These are phyloP conservation scores for Boletus pseudo-olivaceus DNA, from an alignment of 768 basidiomycete species.

Conservation along the genomic window DNA sequence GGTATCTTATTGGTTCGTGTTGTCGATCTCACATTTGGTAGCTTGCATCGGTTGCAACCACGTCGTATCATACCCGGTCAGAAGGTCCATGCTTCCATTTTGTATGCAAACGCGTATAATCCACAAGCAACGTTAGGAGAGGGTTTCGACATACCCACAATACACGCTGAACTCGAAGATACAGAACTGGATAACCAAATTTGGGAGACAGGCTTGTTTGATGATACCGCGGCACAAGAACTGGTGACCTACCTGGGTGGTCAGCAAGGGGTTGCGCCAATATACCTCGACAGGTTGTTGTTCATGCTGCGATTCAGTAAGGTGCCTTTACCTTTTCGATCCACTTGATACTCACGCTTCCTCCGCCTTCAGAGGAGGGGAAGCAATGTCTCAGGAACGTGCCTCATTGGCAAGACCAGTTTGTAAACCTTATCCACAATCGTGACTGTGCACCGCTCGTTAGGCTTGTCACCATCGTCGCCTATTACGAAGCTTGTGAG, in stretches of 20 bases:
- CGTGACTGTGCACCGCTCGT: conserved; percentile 14
- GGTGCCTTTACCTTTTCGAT: not conserved
- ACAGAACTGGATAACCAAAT: conserved; percentile 3
- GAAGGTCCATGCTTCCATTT: conserved; percentile 24
- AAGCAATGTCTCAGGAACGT: conserved; percentile 19
- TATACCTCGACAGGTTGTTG: conserved; percentile 18
- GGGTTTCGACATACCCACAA: conserved; percentile 22
- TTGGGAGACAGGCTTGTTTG: conserved; percentile 24
- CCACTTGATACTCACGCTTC: not conserved
- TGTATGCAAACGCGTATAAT: conserved; percentile 19
- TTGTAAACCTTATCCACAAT: conserved; percentile 10
- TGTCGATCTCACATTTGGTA: not conserved
- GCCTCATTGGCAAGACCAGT: conserved; percentile 8
- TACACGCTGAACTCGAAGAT: not conserved
- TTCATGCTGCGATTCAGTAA: conserved; percentile 23
- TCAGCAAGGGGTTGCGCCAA: conserved; percentile 15
- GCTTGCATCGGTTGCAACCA: conserved; percentile 16
- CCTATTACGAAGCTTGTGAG: conserved; percentile 23
- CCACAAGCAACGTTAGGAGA: conserved; percentile 19
- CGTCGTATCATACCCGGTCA: conserved; percentile 29
- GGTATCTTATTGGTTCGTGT: not conserved
- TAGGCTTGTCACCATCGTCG: conserved; percentile 20
- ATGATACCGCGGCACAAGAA: conserved; percentile 13
- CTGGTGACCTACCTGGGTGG: conserved; percentile 9
- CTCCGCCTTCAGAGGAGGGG: conserved; percentile 13